Conservation (phyloP, 2,329 filamentous ascomycete genomes). For the Colletotrichum acutatum region DNA sequence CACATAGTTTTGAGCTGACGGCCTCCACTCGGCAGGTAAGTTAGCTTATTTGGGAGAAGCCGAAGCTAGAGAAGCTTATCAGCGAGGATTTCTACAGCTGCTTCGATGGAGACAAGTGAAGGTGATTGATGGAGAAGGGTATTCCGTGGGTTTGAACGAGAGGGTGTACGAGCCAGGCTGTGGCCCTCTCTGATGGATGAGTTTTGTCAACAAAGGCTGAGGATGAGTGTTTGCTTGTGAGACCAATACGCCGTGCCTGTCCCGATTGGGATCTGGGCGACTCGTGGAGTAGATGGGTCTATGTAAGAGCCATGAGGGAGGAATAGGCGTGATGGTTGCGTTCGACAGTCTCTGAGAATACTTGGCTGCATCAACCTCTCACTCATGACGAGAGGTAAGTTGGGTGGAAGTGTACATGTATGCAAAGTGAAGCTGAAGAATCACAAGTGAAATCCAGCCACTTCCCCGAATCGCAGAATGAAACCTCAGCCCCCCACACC, state of each 20-base stretch:
- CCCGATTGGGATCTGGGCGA: constrained; percentile 4
- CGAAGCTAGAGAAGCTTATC: neutral
- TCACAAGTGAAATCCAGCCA: neutral
- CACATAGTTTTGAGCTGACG: neutral
- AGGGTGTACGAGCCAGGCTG: neutral
- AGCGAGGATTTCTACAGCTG: neutral
- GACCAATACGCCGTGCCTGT: neutral
- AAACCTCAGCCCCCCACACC: neutral
- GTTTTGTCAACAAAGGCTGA: neutral
- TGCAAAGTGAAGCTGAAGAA: neutral
- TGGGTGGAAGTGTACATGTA: neutral
- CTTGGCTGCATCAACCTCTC: too few relatives aligned
- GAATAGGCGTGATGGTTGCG: neutral
- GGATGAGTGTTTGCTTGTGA: constrained; percentile 5
- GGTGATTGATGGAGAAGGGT: neutral
- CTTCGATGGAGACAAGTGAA: neutral
- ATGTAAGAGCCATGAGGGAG: neutral
- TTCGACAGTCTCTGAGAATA: neutral
- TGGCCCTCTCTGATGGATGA: neutral
- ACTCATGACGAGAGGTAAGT: neutral
- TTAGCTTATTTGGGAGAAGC: neutral
- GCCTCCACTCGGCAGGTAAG: neutral
- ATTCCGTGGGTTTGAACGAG: neutral
- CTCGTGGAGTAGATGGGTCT: too few relatives aligned
- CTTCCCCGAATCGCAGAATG: neutral